Evolutionary conservation across 495 filamentous ascomycete genomes (phyloP), one percentile per base, ranked within the genome.

Genomic region (Penicillium cataractarum): DNA sequence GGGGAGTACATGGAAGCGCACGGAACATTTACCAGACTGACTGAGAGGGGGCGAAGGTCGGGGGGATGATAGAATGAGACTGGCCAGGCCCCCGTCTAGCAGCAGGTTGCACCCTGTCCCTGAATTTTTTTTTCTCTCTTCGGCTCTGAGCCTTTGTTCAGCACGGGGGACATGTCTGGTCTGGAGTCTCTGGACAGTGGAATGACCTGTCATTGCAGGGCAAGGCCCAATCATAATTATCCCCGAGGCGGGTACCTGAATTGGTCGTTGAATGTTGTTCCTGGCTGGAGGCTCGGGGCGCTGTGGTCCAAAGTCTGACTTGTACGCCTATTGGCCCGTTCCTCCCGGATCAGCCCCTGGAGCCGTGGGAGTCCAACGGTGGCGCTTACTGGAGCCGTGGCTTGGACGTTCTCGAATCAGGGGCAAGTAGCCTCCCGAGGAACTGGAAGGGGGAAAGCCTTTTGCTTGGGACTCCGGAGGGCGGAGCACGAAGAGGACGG

Each of bases 241-340:
- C 4, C 13, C 13, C 3, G 22, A 13, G 55, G 69, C 69, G 69
- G 69, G 69, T 72, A 72, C 69, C 69, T 72, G 69, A 67, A 46
- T 46, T 44, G 19, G 7, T 24, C 19, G 22, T 46, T 19, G 24
- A 44, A 71, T 69, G 55, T n/a, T 37, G 50, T 57, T 33, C 48
- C 26, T 58, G 62, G 59, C 66, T 61, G 57, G 31, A 64, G 56
- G 48, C 59, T 58, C 61, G 55, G 50, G 54, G 57, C 37, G 22
- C 29, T 39, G 60, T 57, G 63, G 66, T 59, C 51, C 55, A 29
- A 9, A 57, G 3, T 2, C 46, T 58, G 57, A 42, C 60, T 22
- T 42, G 46, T 52, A 59, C 37, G 60, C 40, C 68, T 50, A 72
- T 72, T 72, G 70, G 70, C 42, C 19, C 12, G 24, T 22, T 7